Evolutionary conservation across 306 rosid species (phyloP), one percentile per base, ranked within the genome.

Genomic region (Sicyos baderoa): DNA sequence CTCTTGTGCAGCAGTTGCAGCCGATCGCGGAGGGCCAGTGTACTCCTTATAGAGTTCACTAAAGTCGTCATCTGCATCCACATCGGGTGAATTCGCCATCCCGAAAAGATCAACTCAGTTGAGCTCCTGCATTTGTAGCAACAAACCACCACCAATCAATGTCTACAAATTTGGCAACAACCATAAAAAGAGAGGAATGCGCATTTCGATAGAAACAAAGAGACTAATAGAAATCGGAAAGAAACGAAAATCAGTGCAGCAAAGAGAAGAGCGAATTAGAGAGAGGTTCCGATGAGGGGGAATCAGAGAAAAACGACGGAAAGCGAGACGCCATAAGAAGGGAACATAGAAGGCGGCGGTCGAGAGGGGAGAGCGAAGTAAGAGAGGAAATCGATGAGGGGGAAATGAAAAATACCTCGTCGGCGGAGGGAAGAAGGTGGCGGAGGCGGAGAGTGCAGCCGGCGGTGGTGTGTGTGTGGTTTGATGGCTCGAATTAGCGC

Each of bases 41-140:
- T 94, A 94, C 85, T 90, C 99, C 85, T 94, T 94, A 80, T 94
- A 94, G 23, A 94, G 89, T 14, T 94, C 97, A 5, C 82, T 84
- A 58, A 94, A 90, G 75, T 94, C 99, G 6, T 94, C 99, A 16
- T 94, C 99, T 2, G 75, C 68, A 66, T 94, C 99, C 14, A 83
- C 87, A 78, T 88, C 96, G 4, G 86, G 84, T 66, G 86, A 82
- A 70, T 75, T 82, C 6, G 88, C 99, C 99, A 94, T 90, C 54
- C 15, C 68, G 59, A 37, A 14, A 12, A 29, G 42, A 18, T 71
- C 32, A 60, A 56, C 5, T 70, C 71, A 50, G 19, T 59, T 22
- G 61, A 72, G 75, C 69, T 29, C 82, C 80, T 82, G 76, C 79
- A 79, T 57, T 73, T 51, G 8, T n/a, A 40, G n/a, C 10, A 19